These are phyloP conservation scores for Picocystis salinarum DNA, from an alignment of 139 green algal genomes.

Conservation along the genomic window DNA sequence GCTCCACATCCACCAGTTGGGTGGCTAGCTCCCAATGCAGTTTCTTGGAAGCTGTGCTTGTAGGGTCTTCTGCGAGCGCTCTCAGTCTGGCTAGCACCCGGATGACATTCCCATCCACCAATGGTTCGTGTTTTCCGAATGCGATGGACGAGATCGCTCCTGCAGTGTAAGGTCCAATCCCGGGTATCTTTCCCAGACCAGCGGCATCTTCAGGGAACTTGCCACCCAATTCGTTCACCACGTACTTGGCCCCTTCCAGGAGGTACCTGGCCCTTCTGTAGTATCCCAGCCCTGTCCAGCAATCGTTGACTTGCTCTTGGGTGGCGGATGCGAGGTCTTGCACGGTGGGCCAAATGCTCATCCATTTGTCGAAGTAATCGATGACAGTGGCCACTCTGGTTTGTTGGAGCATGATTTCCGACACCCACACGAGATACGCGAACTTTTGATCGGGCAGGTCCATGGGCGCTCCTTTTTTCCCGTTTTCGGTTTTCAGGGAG, in stretches of 20 bases:
- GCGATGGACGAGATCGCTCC: slow-evolving; percentile 76
- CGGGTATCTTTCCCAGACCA: slow-evolving; percentile 57
- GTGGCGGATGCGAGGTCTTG: slow-evolving; percentile 42
- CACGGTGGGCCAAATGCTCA: slow-evolving; percentile 66
- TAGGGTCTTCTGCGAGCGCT: background rate
- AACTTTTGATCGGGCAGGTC: slow-evolving; percentile 40
- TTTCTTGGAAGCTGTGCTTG: slow-evolving; percentile 19
- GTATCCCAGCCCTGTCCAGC: slow-evolving; percentile 90
- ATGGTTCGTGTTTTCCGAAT: slow-evolving; percentile 38
- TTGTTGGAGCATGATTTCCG: slow-evolving; percentile 93
- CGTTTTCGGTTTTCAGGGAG: slow-evolving; percentile 14
- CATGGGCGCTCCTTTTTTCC: slow-evolving; percentile 10
- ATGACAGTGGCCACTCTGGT: slow-evolving; percentile 56
- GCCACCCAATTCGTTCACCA: slow-evolving; percentile 39
- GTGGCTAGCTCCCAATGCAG: slow-evolving; percentile 24
- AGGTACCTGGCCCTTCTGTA: slow-evolving; percentile 84
- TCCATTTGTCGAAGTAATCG: slow-evolving; percentile 54
- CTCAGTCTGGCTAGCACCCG: slow-evolving; percentile 52
- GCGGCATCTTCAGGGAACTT: slow-evolving; percentile 38
- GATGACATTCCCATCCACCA: slow-evolving; percentile 89
- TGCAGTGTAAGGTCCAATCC: slow-evolving; percentile 73
- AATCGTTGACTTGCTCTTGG: slow-evolving; percentile 67
- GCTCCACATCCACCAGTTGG: slow-evolving; percentile 32
- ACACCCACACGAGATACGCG: slow-evolving; percentile 73
- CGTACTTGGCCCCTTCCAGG: slow-evolving; percentile 63